Evolutionary conservation across 306 rosid species (phyloP).

Genomic region (Oxytropis ochrocephala): DNA sequence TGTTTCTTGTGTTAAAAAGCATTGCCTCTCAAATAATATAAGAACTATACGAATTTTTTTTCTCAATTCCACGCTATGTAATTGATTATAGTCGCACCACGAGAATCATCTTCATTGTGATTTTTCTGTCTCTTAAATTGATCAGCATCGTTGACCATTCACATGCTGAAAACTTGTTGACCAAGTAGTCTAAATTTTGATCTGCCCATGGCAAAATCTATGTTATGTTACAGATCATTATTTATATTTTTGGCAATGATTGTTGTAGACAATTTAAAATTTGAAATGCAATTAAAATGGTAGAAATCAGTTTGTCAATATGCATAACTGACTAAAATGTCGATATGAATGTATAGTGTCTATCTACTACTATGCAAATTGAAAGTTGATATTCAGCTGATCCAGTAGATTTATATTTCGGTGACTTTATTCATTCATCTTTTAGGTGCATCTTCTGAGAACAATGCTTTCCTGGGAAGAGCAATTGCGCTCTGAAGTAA

Average conservation of each 20-base stretch:
- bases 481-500: slow-evolving; percentile 71
- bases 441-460: slow-evolving; percentile 66
- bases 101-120: background rate
- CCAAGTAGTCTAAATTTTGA: background rate
- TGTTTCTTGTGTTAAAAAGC: slow-evolving; percentile 7
- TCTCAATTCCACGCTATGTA: background rate
- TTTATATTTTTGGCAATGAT: slow-evolving; percentile 2
- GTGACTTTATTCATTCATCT: slow-evolving; percentile 16
- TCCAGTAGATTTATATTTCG: slow-evolving; percentile 7
- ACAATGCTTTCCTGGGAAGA: slow-evolving; percentile 94
- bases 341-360: background rate
- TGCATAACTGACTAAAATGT: slow-evolving; percentile 1
- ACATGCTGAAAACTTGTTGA: background rate
- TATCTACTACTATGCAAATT: slow-evolving; percentile 2
- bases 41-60: background rate
- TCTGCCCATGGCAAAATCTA: background rate
- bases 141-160: background rate
- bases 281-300: background rate
- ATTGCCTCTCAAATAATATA: background rate
- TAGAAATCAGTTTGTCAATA: background rate
- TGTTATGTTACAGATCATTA: background rate
- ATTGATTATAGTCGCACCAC: background rate
- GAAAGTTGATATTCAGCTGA: background rate
- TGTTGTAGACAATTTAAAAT: background rate
- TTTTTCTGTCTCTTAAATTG: background rate